A percentile compares a stretch with the other conserved stretches of the same genome.
These are phyloP conservation scores for Kalanchoe fedtschenkoi DNA, from an alignment of 164 flowering plant species.

Conservation along the genomic window DNA sequence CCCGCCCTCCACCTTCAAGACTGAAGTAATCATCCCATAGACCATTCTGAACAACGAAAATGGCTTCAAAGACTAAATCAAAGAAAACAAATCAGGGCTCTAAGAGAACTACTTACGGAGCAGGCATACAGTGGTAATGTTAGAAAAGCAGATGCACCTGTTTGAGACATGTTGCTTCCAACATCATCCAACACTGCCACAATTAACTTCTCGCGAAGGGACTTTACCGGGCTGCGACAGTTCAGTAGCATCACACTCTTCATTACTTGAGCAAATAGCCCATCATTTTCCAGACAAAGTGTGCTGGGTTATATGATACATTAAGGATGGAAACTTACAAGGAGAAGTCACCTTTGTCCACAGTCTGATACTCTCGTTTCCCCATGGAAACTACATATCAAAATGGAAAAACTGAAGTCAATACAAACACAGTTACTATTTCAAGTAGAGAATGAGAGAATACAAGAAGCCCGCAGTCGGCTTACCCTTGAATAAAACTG, in stretches of 20 bases:
- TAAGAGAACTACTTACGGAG: background rate
- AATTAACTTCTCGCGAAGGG: conserved; percentile 53
- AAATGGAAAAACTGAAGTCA: background rate
- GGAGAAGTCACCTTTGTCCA: conserved; percentile 53
- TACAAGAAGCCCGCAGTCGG: background rate
- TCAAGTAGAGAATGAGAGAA: background rate
- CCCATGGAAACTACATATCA: conserved; percentile 66
- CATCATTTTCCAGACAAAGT: background rate
- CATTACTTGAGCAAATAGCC: background rate
- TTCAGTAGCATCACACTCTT: background rate
- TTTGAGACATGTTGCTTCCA: conserved; percentile 51
- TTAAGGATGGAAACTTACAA: conserved; percentile 33
- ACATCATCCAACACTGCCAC: conserved; percentile 40
- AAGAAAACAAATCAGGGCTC: conserved; percentile 5
- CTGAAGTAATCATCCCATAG: conserved; percentile 57
- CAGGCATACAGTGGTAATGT: background rate
- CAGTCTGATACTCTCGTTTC: conserved; percentile 41
- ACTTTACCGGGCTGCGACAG: conserved; percentile 50
- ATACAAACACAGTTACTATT: background rate
- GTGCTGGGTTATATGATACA: too few relatives aligned
- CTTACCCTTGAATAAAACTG: conserved; percentile 42
- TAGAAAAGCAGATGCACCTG: conserved; percentile 34
- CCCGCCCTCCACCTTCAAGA: conserved; percentile 60
- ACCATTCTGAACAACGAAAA: conserved; percentile 59
- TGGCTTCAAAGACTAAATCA: conserved; percentile 41